These are phyloP conservation scores for Tuctoria greenei DNA, from an alignment of 176 grass and related monocot genomes.

Conservation along the genomic window DNA sequence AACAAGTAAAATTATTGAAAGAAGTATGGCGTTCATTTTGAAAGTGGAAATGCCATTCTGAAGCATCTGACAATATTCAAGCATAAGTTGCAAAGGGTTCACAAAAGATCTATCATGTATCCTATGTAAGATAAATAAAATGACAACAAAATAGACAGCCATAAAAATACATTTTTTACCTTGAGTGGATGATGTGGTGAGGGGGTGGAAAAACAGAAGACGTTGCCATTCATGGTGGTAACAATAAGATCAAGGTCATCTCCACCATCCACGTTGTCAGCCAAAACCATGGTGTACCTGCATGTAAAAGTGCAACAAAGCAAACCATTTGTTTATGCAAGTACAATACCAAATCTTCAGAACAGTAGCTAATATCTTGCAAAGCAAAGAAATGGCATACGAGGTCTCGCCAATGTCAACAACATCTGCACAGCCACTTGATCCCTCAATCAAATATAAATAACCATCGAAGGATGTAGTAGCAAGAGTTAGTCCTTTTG, in stretches of 20 bases:
- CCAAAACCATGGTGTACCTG: slow-evolving; percentile 98
- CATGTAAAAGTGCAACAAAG: slow-evolving; percentile 29
- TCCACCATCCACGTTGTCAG: slow-evolving; percentile 94
- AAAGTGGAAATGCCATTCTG: slow-evolving; percentile 7
- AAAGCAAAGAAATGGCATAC: slow-evolving; percentile 49
- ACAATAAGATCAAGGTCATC: slow-evolving; percentile 98
- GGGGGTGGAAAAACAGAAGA: slow-evolving; percentile 95
- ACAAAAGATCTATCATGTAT: slow-evolving; percentile 18
- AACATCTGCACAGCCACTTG: slow-evolving; percentile 85
- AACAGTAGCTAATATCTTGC: slow-evolving; percentile 17
- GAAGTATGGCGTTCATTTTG: not conserved
- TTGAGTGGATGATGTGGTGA: slow-evolving; percentile 95
- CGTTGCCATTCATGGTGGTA: slow-evolving; percentile 96
- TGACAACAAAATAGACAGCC: slow-evolving; percentile 17
- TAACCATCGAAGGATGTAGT: slow-evolving; percentile 92
- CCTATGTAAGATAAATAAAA: not conserved
- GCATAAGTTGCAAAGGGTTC: slow-evolving; percentile 2
- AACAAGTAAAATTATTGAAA: not conserved
- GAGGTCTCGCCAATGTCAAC: slow-evolving; percentile 96
- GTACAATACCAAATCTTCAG: slow-evolving; percentile 13
- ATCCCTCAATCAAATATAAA: slow-evolving; percentile 91
- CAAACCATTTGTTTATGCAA: slow-evolving; percentile 14
- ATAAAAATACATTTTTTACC: slow-evolving; percentile 34
- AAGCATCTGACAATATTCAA: slow-evolving; percentile 14
- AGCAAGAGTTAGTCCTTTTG: slow-evolving; percentile 76